These are phyloP conservation scores for Kwoniella heveanensis DNA, from an alignment of 768 basidiomycete species.

Conservation along the genomic window DNA sequence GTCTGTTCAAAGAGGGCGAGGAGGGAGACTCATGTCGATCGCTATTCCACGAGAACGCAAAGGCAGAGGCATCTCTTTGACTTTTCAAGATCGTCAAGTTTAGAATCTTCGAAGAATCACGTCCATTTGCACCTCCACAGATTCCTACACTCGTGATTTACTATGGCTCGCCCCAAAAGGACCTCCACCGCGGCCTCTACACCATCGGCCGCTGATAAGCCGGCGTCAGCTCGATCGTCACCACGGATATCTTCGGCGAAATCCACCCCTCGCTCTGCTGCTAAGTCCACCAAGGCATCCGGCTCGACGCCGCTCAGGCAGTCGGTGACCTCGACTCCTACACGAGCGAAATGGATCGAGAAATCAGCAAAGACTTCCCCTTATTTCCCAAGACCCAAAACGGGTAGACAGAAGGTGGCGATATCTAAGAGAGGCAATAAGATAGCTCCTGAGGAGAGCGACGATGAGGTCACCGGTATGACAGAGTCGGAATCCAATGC, in stretches of 20 bases:
- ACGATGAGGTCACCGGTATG: constrained; percentile 53
- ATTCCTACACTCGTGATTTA: too few relatives aligned
- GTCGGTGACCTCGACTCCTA: constrained; percentile 13
- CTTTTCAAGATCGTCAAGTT: too few relatives aligned
- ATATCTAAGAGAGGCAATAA: background rate
- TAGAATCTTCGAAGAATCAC: too few relatives aligned
- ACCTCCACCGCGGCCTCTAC: background rate
- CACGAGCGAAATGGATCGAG: constrained; percentile 11
- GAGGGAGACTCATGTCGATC: background rate
- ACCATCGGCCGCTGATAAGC: background rate
- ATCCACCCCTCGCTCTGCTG: constrained; percentile 6
- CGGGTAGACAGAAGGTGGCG: too few relatives aligned
- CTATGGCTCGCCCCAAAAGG: constrained; percentile 8
- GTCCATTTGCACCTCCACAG: too few relatives aligned
- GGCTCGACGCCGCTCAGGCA: constrained; percentile 16
- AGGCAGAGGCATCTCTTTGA: too few relatives aligned
- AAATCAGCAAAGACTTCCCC: constrained; percentile 35
- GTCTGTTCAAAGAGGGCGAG: background rate
- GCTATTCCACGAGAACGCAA: background rate
- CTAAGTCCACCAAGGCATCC: background rate
- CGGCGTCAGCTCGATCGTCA: constrained; percentile 2
- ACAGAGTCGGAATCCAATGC: constrained; percentile 21
- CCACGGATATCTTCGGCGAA: constrained; percentile 10
- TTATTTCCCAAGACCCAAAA: constrained; percentile 30
- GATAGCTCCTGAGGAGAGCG: constrained; percentile 44